Base-by-base conservation (phyloP, 768 basidiomycete genomes). In the Pholiota conissans region DNA sequence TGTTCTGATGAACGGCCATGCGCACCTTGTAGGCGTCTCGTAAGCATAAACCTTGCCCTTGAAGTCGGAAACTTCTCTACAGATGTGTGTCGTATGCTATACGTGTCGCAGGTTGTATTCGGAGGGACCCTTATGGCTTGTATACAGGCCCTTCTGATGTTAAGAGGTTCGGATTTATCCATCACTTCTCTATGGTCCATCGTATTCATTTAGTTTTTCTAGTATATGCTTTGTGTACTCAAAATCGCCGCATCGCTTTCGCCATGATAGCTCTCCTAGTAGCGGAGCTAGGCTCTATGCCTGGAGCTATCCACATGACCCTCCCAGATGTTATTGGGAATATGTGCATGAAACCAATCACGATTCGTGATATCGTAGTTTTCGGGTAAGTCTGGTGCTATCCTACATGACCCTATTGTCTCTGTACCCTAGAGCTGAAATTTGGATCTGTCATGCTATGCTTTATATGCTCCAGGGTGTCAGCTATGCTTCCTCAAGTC, bases 291-390 rank as follows among this genome's bases (percentile, higher is more conserved):
- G 63, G 63, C 20, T 62, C 61, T 5, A 62, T 65, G 57, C 63
- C 63, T n/a, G 63, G 58, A 11, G 47, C 55, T 27, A 64, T 64
- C 52, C 53, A 58, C 35, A 18, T 60, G 52, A 64, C 63, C 5
- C 51, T 64, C 47, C 63, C 63, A 14, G 55, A 30, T n/a, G 47
- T 40, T 54, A 52, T 52, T 9, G 63, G 63, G 10, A 60, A 53
- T 27, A 58, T 65, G 58, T 65, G 63, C 29, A 65, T 65, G 63
- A 65, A 61, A 27, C 59, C 63, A 24, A 60, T 62, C 42, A 62
- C 49, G n/a, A 37, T 56, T 53, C 59, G 54, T 18, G 61, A 65
- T 27, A 62, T 65, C 22, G 61, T 51, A 11, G 49, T 65, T 40
- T 65, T 65, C 35, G 63, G 61, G 63, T 62, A 9, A 60, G 61